Evolutionary conservation across 495 filamentous ascomycete species (phyloP).

Genomic region (Tuber calosporum): DNA sequence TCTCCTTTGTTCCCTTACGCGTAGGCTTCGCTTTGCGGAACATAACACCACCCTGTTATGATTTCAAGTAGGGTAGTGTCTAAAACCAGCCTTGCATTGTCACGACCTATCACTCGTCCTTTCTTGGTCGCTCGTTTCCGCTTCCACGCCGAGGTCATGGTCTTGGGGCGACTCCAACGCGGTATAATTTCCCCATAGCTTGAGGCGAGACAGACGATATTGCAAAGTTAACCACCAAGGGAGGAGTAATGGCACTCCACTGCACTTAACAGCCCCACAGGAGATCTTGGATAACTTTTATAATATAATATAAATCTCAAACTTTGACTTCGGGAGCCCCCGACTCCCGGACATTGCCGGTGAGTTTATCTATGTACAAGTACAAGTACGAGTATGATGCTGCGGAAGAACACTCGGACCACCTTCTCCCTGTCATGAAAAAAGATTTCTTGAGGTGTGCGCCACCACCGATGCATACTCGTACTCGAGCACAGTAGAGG

Average conservation of each 20-base stretch:
- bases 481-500: too few species aligned
- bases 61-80: neutral
- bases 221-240: neutral
- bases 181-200: neutral
- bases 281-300: slow-evolving; percentile 1
- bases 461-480: too few species aligned
- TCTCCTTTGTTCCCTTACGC: neutral
- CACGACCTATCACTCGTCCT: neutral
- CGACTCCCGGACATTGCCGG: neutral
- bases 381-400: too few species aligned
- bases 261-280: neutral
- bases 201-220: neutral
- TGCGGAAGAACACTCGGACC: neutral
- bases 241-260: neutral
- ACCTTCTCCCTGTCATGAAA: neutral
- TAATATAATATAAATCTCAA: neutral
- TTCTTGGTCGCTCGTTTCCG: neutral
- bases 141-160: neutral
- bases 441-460: neutral
- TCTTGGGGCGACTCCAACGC: neutral
- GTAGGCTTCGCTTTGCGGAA: neutral
- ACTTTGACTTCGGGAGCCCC: neutral
- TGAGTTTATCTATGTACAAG: neutral
- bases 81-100: neutral
- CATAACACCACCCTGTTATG: neutral